Evolutionary conservation across 768 basidiomycete genomes (phyloP).

Genomic region (Amanita jacksonii): DNA sequence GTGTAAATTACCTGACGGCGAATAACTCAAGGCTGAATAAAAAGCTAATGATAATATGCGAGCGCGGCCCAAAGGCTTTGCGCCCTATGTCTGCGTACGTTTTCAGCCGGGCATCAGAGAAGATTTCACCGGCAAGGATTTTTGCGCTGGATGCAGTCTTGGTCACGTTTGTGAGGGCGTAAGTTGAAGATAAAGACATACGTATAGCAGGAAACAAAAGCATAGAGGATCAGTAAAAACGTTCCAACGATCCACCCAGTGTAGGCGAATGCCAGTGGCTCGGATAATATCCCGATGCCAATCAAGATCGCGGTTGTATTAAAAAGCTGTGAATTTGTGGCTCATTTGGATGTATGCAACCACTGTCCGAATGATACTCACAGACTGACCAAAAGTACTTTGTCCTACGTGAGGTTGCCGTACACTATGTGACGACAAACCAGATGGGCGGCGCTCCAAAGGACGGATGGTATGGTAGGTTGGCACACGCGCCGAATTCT

Average conservation of each 20-base stretch:
- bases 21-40: slow-evolving; percentile 88
- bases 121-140: slow-evolving; percentile 69
- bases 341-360: slow-evolving; percentile 3
- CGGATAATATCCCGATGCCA: slow-evolving; percentile 84
- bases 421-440: slow-evolving; percentile 19
- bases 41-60: slow-evolving; percentile 51
- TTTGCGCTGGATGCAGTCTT: slow-evolving; percentile 52
- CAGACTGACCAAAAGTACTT: slow-evolving; percentile 70
- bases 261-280: slow-evolving; percentile 86
- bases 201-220: slow-evolving; percentile 83
- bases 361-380: slow-evolving; percentile 20
- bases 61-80: slow-evolving; percentile 77
- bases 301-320: slow-evolving; percentile 81
- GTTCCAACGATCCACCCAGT: slow-evolving; percentile 84
- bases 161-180: background rate
- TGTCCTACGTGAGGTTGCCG: slow-evolving; percentile 36
- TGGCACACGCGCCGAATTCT: slow-evolving; percentile 1
- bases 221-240: slow-evolving; percentile 64
- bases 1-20: slow-evolving; percentile 51
- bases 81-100: slow-evolving; percentile 88
- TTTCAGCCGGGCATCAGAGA: slow-evolving; percentile 54
- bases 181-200: slow-evolving; percentile 27
- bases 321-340: slow-evolving; percentile 58
- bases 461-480: slow-evolving; percentile 12
- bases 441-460: slow-evolving; percentile 23